Evolutionary conservation across 495 filamentous ascomycete species (phyloP).

Genomic region (Aspergillus incahuasiensis): DNA sequence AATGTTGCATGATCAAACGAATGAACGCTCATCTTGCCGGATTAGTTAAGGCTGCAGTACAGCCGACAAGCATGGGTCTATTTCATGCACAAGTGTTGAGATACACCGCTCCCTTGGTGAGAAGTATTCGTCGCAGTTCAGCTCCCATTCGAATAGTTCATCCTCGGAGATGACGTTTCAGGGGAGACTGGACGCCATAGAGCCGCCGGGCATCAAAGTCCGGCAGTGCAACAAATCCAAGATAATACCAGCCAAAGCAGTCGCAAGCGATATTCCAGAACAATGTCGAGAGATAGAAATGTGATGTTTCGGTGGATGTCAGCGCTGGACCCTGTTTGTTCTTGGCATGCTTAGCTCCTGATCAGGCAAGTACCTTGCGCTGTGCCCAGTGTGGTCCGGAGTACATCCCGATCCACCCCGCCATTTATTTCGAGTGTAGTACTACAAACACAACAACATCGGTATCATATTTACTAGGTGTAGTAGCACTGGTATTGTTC

Average conservation of each 20-base stretch:
- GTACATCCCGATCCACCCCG: too few species aligned
- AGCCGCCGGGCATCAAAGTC: not conserved
- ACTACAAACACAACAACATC: too few species aligned
- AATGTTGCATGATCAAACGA: conserved; percentile 30
- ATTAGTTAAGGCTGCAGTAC: not conserved
- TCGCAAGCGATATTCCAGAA: not conserved
- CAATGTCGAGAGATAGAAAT: not conserved
- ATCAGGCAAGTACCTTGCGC: not conserved
- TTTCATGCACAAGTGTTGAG: not conserved
- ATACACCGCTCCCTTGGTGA: not conserved
- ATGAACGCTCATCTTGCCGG: conserved; percentile 28
- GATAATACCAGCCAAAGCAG: not conserved
- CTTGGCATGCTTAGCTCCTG: not conserved
- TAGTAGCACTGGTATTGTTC: not conserved
- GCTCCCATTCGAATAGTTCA: not conserved
- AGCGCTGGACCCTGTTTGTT: not conserved
- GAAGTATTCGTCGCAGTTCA: not conserved
- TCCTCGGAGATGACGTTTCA: conserved; percentile 2
- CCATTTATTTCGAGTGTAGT: too few species aligned
- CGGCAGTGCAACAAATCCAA: not conserved
- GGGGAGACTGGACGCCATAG: not conserved
- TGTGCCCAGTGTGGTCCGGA: too few species aligned
- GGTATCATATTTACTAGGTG: too few species aligned
- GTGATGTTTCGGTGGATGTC: not conserved
- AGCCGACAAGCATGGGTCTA: not conserved